phyloP scores from a whole-genome alignment of 2,329 filamentous ascomycete species.

The Metarhizium robertsii region DNA sequence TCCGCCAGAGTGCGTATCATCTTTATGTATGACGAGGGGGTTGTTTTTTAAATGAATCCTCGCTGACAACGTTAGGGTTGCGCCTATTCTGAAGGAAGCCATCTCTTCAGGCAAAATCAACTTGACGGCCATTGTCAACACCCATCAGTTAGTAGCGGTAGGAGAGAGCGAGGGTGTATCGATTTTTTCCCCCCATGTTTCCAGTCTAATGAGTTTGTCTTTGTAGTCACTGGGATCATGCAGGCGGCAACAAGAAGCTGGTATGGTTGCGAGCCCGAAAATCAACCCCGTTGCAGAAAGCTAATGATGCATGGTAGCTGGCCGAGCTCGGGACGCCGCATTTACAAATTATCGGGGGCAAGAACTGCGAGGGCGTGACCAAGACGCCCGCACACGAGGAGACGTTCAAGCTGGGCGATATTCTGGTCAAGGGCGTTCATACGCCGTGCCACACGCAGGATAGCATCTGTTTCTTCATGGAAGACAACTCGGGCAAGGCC shows the following conservation, averaged over 20 bases:
- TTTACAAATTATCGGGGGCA: conserved; percentile 77
- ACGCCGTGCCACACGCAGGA: conserved; percentile 98
- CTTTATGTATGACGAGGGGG: neutral
- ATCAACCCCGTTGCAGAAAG: neutral
- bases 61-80: conserved; percentile 34
- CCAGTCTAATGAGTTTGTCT: conserved; percentile 1
- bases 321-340: conserved; percentile 44
- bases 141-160: conserved; percentile 66
- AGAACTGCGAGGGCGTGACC: conserved; percentile 73
- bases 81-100: conserved; percentile 61
- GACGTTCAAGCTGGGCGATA: conserved; percentile 73
- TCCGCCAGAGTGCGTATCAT: conserved; percentile 55
- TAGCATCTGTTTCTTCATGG: conserved; percentile 89
- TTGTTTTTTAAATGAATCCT: too few species aligned
- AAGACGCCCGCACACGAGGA: conserved; percentile 66
- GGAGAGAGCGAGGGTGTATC: neutral
- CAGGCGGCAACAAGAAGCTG: conserved; percentile 80
- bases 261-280: conserved; percentile 18
- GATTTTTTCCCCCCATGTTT: too few species aligned
- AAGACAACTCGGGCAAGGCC: conserved; percentile 65
- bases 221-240: conserved; percentile 80
- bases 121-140: conserved; percentile 85
- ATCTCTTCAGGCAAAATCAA: conserved; percentile 66
- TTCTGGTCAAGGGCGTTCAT: conserved; percentile 78
- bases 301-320: conserved; percentile 15